A percentile compares a stretch with the other conserved stretches of the same genome.
These are phyloP conservation scores for Metschnikowia hibisci DNA, from an alignment of 805 yeast species.

Conservation along the genomic window DNA sequence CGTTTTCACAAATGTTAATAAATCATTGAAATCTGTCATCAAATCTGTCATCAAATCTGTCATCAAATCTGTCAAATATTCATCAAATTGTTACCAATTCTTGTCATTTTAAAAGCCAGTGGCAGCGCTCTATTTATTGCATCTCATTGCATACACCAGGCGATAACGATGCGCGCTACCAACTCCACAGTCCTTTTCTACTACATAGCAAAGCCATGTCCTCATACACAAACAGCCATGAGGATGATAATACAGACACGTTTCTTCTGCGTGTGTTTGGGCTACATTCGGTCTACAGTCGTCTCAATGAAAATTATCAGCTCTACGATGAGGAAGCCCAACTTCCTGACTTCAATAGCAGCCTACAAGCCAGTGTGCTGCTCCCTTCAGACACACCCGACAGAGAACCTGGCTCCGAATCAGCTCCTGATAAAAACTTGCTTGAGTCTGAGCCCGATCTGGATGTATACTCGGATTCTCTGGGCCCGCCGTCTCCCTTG, in stretches of 20 bases:
- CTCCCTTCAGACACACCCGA: neutral
- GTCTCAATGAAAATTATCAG: slow-evolving; percentile 36
- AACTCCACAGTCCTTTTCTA: neutral
- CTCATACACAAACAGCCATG: neutral
- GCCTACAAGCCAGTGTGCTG: neutral
- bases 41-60: too few species aligned
- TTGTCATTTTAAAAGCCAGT: too few species aligned
- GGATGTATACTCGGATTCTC: slow-evolving; percentile 26
- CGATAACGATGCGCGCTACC: slow-evolving; percentile 5
- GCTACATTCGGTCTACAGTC: slow-evolving; percentile 41
- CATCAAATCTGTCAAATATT: too few species aligned
- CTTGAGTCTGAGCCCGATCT: slow-evolving; percentile 34
- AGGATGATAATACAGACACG: slow-evolving; percentile 38
- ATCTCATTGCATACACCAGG: slow-evolving; percentile 2
- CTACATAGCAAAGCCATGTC: slow-evolving; percentile 1
- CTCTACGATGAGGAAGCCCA: slow-evolving; percentile 34
- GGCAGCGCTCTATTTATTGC: too few species aligned
- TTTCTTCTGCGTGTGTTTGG: slow-evolving; percentile 66
- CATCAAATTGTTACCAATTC: too few species aligned
- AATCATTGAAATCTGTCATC: too few species aligned
- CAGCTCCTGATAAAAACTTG: slow-evolving; percentile 16
- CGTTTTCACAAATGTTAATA: too few species aligned
- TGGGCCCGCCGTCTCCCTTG: slow-evolving; percentile 18
- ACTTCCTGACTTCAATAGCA: neutral
- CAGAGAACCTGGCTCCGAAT: neutral